These are phyloP conservation scores for Incumbomyces lentus DNA, from an alignment of 2,329 filamentous ascomycete genomes.

Conservation along the genomic window DNA sequence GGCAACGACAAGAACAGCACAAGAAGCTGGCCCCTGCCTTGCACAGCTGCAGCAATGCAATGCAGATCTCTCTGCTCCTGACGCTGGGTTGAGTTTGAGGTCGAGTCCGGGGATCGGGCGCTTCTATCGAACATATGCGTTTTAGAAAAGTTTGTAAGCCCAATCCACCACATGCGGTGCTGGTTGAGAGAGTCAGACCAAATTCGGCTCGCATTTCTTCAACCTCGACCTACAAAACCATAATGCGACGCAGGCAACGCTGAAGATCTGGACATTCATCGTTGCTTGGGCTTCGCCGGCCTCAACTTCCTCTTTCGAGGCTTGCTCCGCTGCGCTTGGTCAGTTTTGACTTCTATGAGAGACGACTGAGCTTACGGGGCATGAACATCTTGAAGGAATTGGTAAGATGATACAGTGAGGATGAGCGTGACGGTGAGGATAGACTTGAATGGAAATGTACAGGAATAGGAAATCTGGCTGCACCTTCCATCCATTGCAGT, in stretches of 20 bases:
- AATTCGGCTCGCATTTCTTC: too few relatives aligned
- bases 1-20: too few relatives aligned
- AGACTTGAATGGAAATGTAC: background rate
- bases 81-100: too few relatives aligned
- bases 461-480: too few relatives aligned
- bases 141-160: conserved; percentile 37
- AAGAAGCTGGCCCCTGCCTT: too few relatives aligned
- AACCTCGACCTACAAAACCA: conserved; percentile 47
- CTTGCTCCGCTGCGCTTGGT: conserved; percentile 27
- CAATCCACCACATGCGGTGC: conserved; percentile 42
- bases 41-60: too few relatives aligned
- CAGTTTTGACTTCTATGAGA: background rate
- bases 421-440: background rate
- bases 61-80: too few relatives aligned
- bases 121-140: too few relatives aligned
- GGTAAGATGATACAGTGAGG: background rate
- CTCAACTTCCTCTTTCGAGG: conserved; percentile 39
- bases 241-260: conserved; percentile 45
- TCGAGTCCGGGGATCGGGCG: too few relatives aligned
- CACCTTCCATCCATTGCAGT: too few relatives aligned
- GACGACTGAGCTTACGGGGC: background rate
- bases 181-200: conserved; percentile 16
- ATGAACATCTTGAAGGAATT: conserved; percentile 4
- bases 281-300: conserved; percentile 43
- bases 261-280: conserved; percentile 44